Evolutionary conservation across 1,284 basidiomycete species (phyloP), one percentile per base, ranked within the genome.

Genomic region (Apiotrichum brassicae): DNA sequence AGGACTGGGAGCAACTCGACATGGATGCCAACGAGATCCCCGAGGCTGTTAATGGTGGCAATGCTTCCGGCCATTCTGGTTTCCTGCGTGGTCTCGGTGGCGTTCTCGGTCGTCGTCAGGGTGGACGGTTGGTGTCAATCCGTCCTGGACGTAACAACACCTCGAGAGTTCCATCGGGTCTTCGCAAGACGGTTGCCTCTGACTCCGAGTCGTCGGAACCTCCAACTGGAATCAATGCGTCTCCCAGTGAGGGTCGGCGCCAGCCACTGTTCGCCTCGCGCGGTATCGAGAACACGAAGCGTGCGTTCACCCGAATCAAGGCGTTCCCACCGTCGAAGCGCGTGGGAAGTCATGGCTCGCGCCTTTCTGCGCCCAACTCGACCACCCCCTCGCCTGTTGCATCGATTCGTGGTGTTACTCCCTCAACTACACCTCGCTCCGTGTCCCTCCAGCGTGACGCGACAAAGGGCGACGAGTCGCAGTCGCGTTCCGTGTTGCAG

Each of bases 281-380:
- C 16, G 51, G 56, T 3, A 48, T 62, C n/a, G 64, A 63, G 47
- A 62, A 54, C 41, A 65, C 64, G 3, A 62, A 60, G 38, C 61
- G 58, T 30, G 61, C 60, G 7, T 53, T 69, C 4, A 51, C 48
- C 8, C 62, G 59, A 38, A 51, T 67, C 44, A 65, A 64, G 51
- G 57, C 60, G 9, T 67, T 67, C 49, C 66, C 66, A 12, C 56
- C 53, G 19, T 40, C 57, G 13, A 46, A 41, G 36, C 49, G 42
- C 32, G 46, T 51, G 22, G 39, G 33, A 23, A 35, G 35, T 16
- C 32, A 37, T 5, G 18, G 24, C 11, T 19, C 44, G 16, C 25
- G 28, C 11, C 16, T 32, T 8, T 48, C 51, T 1, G 43, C 38
- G 1, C 13, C 43, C 12, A 46, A 23, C 16, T 49, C 47, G 1